Base-by-base conservation (phyloP, 2,329 filamentous ascomycete genomes). In the Nectriaceae sp. region DNA sequence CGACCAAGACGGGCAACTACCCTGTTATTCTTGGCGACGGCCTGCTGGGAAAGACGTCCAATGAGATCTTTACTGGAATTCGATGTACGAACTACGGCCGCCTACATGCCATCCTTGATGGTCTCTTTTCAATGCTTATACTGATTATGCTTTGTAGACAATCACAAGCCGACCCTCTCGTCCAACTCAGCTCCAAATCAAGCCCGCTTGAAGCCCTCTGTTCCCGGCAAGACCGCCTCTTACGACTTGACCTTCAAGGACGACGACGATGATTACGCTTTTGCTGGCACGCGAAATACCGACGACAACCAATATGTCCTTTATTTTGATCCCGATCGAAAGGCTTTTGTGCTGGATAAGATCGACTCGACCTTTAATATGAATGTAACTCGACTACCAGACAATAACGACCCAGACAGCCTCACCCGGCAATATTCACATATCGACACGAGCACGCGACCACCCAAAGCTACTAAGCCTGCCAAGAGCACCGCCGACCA, bases 301-400 rank as follows among this genome's bases (percentile, higher is more conserved):
- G 76, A 78, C 49, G 75, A 79, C 47, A 75, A 73, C 46, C 78
- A 85, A 64, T 85, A 82, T 62, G 80, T 85, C 31, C 78, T 96
- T 43, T 80, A 93, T 49, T 94, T 93, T 64, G 89, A 96, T 67
- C 78, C 86, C 8, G 74, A 77, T 16, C 84, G 83, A 44, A 84
- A 93, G 62, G 86, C 80, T 47, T 94, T 94, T 57, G 84, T 94
- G 21, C 78, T 97, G 46, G 90, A 97, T 72, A 84, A 84, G 43
- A 75, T 97, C 46, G 83, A 90, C 64, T 87, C 85, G n/a, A 85
- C 85, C 33, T 88, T 96, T 70, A 86, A 90, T 62, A 92, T 96
- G 86, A 97, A 96, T 68, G 72, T 96, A 45, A 84, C 82, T 44
- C 83, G 79, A 46, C 84, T 84, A 13, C 89, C 87, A 3, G 80